A percentile compares a stretch with the other conserved stretches of the same genome.
phyloP scores from a whole-genome alignment of 345 rosid species.

The Aquilaria yunnanensis region DNA sequence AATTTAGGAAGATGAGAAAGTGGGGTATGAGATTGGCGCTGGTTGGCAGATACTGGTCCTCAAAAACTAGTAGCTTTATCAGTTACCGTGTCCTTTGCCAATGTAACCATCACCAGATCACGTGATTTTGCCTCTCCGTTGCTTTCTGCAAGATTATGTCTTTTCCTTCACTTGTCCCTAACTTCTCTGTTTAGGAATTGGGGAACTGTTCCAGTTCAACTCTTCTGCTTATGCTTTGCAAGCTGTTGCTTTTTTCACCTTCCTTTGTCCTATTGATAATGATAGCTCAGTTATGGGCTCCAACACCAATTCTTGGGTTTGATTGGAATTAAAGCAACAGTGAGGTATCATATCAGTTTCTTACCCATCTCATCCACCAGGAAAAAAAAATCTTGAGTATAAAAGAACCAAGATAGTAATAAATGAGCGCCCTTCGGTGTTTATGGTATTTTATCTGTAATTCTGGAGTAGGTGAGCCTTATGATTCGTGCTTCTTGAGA shows the following conservation, averaged over 20 bases:
- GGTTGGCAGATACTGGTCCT: slow-evolving; percentile 13
- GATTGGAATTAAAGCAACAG: slow-evolving; percentile 19
- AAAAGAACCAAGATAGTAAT: slow-evolving; percentile 18
- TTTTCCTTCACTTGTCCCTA: slow-evolving; percentile 1
- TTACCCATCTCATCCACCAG: slow-evolving; percentile 9
- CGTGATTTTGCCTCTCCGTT: slow-evolving; percentile 32
- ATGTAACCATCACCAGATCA: slow-evolving; percentile 30
- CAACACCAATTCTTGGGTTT: slow-evolving; percentile 2
- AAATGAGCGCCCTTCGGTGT: slow-evolving; percentile 32
- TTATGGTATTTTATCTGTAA: slow-evolving; percentile 22
- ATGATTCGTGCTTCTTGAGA: slow-evolving; percentile 2
- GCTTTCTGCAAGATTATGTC: slow-evolving; percentile 15
- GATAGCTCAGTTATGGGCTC: slow-evolving; percentile 1
- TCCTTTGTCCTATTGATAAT: slow-evolving; percentile 14
- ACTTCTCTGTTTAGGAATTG: not conserved
- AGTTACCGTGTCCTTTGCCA: slow-evolving; percentile 14
- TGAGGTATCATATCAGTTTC: slow-evolving; percentile 12
- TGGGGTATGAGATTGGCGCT: not conserved
- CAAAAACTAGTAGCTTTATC: slow-evolving; percentile 18
- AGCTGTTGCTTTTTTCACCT: slow-evolving; percentile 3
- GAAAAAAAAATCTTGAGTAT: slow-evolving; percentile 5
- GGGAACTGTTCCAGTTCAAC: no score
- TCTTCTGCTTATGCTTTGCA: not conserved
- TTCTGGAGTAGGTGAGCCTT: slow-evolving; percentile 25
- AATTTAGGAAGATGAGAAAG: slow-evolving; percentile 7